Conservation (phyloP, 1,284 basidiomycete genomes). For the Rhodotorula sp. region DNA sequence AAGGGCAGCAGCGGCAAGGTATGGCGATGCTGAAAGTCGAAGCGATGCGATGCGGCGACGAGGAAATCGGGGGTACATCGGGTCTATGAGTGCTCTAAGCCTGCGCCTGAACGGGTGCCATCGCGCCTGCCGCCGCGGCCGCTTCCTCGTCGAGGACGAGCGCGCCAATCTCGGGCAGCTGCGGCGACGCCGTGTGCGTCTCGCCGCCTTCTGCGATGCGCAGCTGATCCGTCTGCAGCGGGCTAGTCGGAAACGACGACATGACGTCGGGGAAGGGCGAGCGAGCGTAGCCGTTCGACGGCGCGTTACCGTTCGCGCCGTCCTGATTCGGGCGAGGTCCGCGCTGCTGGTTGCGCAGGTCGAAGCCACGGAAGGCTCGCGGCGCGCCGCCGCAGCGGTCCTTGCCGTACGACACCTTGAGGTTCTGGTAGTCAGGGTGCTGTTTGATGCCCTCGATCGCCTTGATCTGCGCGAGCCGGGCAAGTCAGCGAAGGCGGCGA, state of each 20-base stretch:
- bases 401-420: slow-evolving; percentile 72
- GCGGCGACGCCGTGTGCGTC: not conserved
- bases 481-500: not conserved
- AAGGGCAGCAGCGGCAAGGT: not conserved
- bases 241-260: slow-evolving; percentile 23
- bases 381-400: slow-evolving; percentile 71
- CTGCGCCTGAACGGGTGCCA: slow-evolving; percentile 1
- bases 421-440: slow-evolving; percentile 44
- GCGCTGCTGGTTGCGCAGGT: slow-evolving; percentile 28
- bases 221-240: slow-evolving; percentile 13
- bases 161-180: slow-evolving; percentile 31
- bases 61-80: not conserved
- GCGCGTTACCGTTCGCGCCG: not conserved
- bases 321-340: not conserved
- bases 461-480: slow-evolving; percentile 60
- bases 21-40: slow-evolving; percentile 2
- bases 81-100: not conserved
- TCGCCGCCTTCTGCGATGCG: slow-evolving; percentile 1
- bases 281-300: slow-evolving; percentile 14
- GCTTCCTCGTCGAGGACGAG: slow-evolving; percentile 31
- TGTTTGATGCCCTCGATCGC: slow-evolving; percentile 88
- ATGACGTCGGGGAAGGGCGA: slow-evolving; percentile 21
- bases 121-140: slow-evolving; percentile 9
- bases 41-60: not conserved
- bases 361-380: slow-evolving; percentile 33